Evolutionary conservation across 2,329 filamentous ascomycete genomes (phyloP).

Genomic region (Fusarium tanahbumbuense): DNA sequence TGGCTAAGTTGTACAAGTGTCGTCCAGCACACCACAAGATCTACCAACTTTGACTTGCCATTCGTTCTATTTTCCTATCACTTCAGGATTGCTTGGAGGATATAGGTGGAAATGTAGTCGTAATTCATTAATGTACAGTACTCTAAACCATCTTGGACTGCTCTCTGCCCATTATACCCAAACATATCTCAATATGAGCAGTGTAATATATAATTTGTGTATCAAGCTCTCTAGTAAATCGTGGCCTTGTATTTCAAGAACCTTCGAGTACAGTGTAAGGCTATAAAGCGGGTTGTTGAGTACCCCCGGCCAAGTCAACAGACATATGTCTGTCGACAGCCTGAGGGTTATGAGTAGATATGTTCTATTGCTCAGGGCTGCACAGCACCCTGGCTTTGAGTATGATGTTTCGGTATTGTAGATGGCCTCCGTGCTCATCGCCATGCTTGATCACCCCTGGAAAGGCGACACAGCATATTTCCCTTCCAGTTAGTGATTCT

Average conservation of each 20-base stretch:
- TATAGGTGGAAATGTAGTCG: neutral
- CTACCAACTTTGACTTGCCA: neutral
- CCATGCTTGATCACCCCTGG: slow-evolving; percentile 73
- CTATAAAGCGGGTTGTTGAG: neutral
- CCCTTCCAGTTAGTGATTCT: slow-evolving; percentile 61
- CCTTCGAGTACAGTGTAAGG: neutral
- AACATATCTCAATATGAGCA: neutral
- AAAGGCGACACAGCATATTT: slow-evolving; percentile 72
- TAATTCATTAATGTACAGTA: slow-evolving; percentile 18
- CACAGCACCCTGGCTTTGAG: slow-evolving; percentile 75
- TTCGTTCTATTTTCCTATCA: neutral
- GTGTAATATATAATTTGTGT: neutral
- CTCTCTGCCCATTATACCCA: neutral
- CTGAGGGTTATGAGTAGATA: neutral
- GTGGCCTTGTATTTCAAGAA: too few species aligned
- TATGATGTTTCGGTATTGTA: slow-evolving; percentile 72
- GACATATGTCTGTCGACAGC: neutral
- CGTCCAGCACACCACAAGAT: neutral
- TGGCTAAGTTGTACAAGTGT: neutral
- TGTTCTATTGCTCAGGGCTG: slow-evolving; percentile 54
- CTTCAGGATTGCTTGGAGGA: neutral
- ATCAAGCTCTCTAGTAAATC: neutral
- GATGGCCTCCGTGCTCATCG: slow-evolving; percentile 71
- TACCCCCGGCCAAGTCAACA: neutral
- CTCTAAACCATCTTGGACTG: neutral